Evolutionary conservation across 1,139 yeast species (phyloP).

Genomic region (Protomyces lactucae-debilis): DNA sequence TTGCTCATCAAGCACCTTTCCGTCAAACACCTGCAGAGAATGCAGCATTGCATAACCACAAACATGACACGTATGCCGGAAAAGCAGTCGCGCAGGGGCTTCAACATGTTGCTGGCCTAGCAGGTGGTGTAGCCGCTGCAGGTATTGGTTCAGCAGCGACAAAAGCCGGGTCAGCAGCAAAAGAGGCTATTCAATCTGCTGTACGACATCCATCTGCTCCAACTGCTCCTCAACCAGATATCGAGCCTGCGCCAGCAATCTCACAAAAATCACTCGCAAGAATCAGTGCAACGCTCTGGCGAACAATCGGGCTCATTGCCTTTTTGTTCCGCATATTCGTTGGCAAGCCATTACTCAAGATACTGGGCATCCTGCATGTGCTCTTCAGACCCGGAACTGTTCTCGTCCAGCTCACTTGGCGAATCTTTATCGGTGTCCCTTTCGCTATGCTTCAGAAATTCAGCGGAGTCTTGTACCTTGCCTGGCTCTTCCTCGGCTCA

Average conservation of each 20-base stretch:
- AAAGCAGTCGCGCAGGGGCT: neutral
- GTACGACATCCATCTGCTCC: neutral
- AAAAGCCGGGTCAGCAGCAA: neutral
- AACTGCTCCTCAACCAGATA: neutral
- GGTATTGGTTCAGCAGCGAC: neutral
- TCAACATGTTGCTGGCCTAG: neutral
- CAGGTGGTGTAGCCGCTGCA: neutral
- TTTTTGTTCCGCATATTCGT: neutral
- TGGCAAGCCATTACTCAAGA: neutral
- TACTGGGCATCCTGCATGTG: neutral
- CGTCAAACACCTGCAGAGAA: neutral
- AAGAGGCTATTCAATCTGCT: neutral
- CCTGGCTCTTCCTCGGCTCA: neutral
- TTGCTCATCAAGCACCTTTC: neutral
- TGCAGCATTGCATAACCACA: neutral
- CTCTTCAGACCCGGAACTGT: neutral
- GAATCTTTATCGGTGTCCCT: neutral
- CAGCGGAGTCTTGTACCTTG: neutral
- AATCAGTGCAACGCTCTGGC: neutral
- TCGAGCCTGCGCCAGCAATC: neutral
- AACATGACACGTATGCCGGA: neutral
- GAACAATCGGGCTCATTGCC: neutral
- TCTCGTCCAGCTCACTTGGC: neutral
- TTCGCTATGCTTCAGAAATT: neutral
- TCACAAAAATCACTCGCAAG: neutral